phyloP scores from a whole-genome alignment of 2,329 filamentous ascomycete species.

The Penicillium oxalicum region DNA sequence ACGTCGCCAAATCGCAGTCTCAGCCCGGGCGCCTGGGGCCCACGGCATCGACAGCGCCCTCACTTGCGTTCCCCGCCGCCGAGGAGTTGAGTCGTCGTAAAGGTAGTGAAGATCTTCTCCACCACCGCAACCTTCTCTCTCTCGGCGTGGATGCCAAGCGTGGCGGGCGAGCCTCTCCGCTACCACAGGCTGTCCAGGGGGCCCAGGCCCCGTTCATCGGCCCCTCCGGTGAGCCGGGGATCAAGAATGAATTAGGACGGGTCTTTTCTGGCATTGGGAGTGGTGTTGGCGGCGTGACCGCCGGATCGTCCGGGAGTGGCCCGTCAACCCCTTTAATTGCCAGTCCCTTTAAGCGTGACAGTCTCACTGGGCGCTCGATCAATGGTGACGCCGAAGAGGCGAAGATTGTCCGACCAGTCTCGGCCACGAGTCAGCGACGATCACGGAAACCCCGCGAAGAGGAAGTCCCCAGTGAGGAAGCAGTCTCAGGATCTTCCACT shows the following conservation, averaged over 20 bases:
- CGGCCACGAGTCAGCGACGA: slow-evolving; percentile 50
- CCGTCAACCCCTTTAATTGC: slow-evolving; percentile 50
- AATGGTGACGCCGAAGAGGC: slow-evolving; percentile 35
- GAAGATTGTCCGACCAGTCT: slow-evolving; percentile 38
- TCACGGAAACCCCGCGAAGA: slow-evolving; percentile 70
- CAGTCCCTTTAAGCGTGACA: slow-evolving; percentile 47
- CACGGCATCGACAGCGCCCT: slow-evolving; percentile 22
- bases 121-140: slow-evolving; percentile 64
- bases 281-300: slow-evolving; percentile 53
- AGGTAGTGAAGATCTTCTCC: slow-evolving; percentile 51
- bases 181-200: slow-evolving; percentile 90
- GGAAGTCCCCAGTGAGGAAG: slow-evolving; percentile 61
- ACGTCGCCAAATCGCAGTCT: slow-evolving; percentile 28
- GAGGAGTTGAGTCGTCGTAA: slow-evolving; percentile 40
- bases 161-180: slow-evolving; percentile 75
- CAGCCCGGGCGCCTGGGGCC: slow-evolving; percentile 33
- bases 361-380: slow-evolving; percentile 42
- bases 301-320: slow-evolving; percentile 45
- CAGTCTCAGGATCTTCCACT: slow-evolving; percentile 54
- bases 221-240: slow-evolving; percentile 74
- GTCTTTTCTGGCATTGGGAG: slow-evolving; percentile 92
- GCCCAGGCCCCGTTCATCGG: slow-evolving; percentile 75
- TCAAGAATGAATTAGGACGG: slow-evolving; percentile 89
- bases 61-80: slow-evolving; percentile 21
- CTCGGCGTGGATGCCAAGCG: slow-evolving; percentile 69